phyloP scores from a whole-genome alignment of 164 flowering plant genomes.

The Protea cynaroides region DNA sequence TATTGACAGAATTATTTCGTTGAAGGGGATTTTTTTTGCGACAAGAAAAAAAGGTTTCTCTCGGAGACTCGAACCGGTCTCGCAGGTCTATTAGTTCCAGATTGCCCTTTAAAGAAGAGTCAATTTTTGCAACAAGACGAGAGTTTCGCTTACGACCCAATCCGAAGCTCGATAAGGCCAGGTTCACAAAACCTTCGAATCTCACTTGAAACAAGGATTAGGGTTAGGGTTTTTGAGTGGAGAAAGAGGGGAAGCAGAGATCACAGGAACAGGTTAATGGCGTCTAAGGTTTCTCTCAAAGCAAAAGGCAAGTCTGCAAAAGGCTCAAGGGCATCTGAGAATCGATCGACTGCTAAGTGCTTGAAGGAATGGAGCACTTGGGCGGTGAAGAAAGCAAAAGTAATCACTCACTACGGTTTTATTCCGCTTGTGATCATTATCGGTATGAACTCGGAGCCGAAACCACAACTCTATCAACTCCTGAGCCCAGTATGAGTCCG shows the following conservation, averaged over 20 bases:
- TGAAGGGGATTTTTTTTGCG: too few species aligned
- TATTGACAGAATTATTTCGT: too few species aligned
- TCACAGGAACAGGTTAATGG: slow-evolving; percentile 22
- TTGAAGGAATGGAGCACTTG: slow-evolving; percentile 74
- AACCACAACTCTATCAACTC: slow-evolving; percentile 57
- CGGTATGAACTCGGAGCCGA: slow-evolving; percentile 85
- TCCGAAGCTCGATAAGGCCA: too few species aligned
- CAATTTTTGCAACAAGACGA: too few species aligned
- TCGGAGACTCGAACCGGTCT: too few species aligned
- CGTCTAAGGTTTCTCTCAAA: slow-evolving; percentile 41
- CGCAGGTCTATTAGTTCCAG: too few species aligned
- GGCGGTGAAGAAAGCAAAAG: slow-evolving; percentile 72
- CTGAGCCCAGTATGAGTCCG: slow-evolving; percentile 52
- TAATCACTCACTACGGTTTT: slow-evolving; percentile 76
- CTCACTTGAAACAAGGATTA: neutral
- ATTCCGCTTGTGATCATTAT: slow-evolving; percentile 71
- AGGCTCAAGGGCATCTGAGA: slow-evolving; percentile 30
- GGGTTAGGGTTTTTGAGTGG: neutral
- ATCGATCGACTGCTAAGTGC: slow-evolving; percentile 24
- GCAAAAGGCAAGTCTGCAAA: slow-evolving; percentile 36
- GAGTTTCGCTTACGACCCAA: too few species aligned
- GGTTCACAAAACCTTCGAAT: too few species aligned
- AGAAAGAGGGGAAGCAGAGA: neutral
- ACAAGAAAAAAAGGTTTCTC: too few species aligned
- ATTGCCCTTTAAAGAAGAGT: too few species aligned